These are phyloP conservation scores for Venturia nashicola DNA, from an alignment of 2,329 filamentous ascomycete species.

Conservation along the genomic window DNA sequence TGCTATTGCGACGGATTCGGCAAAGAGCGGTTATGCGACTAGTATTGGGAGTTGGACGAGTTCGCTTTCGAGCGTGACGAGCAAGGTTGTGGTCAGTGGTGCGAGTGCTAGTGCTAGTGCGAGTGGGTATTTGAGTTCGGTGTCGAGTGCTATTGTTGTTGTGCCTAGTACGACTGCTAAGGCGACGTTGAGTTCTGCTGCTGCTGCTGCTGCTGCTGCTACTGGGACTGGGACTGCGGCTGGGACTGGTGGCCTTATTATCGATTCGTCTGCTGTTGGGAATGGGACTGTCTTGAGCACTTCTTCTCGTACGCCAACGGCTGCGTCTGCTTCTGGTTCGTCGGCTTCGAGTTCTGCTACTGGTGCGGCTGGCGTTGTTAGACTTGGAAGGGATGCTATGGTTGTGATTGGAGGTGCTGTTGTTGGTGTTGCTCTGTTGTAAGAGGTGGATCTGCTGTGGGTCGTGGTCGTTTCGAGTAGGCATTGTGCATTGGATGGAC, in stretches of 20 bases:
- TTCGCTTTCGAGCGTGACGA: not conserved
- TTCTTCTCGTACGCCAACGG: not conserved
- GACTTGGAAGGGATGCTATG: not conserved
- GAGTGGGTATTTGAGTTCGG: not conserved
- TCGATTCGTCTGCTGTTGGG: not conserved
- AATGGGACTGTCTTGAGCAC: not conserved
- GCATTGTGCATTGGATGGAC: not conserved
- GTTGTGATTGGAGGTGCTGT: not conserved
- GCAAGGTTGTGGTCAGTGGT: not conserved
- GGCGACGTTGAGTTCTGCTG: not conserved
- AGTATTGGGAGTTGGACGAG: not conserved
- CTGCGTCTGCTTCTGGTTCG: not conserved
- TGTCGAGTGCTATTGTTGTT: not conserved
- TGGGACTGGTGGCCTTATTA: not conserved
- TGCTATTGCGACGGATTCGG: constrained; percentile 10
- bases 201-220: not conserved
- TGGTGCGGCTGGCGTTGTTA: not conserved
- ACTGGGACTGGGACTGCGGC: not conserved
- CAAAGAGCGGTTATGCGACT: not conserved
- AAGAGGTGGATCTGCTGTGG: not conserved
- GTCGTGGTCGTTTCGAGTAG: not conserved
- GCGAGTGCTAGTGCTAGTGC: not conserved
- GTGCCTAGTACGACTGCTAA: not conserved
- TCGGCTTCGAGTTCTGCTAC: not conserved
- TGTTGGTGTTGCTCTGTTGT: not conserved